Evolutionary conservation across 306 rosid species (phyloP).

Genomic region (Spatholobus suberectus): DNA sequence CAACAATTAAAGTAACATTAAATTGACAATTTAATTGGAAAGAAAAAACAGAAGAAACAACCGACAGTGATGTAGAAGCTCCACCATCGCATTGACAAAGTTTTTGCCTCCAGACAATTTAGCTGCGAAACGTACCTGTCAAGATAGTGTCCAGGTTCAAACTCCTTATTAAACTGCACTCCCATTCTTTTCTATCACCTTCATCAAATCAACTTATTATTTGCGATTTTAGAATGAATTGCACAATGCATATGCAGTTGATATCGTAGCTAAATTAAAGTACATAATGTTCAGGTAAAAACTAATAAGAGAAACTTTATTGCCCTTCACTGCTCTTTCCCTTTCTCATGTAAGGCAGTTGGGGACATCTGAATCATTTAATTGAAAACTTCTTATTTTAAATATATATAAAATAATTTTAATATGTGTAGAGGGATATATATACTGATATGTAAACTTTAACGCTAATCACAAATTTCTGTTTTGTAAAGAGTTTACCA

Average conservation of each 20-base stretch:
- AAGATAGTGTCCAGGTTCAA: not conserved
- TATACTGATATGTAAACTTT: no score
- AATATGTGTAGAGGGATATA: no score
- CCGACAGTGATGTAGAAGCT: conserved; percentile 18
- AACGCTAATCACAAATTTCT: no score
- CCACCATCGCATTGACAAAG: not conserved
- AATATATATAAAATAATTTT: no score
- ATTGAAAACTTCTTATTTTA: no score
- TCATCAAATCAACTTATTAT: not conserved
- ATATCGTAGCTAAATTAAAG: no score
- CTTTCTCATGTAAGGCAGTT: no score
- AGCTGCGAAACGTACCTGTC: not conserved
- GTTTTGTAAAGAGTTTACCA: no score
- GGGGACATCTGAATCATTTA: no score
- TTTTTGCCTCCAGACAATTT: not conserved
- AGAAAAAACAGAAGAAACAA: not conserved
- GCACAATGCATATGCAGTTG: not conserved
- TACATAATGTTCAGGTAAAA: no score
- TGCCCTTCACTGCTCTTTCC: no score
- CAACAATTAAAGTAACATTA: not conserved
- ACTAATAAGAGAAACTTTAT: no score
- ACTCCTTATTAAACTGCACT: not conserved
- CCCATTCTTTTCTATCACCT: not conserved
- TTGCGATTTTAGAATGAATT: not conserved
- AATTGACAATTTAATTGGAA: conserved; percentile 11